These are phyloP conservation scores for Oryza meridionalis DNA, from an alignment of 176 grass and related monocot species.

Conservation along the genomic window DNA sequence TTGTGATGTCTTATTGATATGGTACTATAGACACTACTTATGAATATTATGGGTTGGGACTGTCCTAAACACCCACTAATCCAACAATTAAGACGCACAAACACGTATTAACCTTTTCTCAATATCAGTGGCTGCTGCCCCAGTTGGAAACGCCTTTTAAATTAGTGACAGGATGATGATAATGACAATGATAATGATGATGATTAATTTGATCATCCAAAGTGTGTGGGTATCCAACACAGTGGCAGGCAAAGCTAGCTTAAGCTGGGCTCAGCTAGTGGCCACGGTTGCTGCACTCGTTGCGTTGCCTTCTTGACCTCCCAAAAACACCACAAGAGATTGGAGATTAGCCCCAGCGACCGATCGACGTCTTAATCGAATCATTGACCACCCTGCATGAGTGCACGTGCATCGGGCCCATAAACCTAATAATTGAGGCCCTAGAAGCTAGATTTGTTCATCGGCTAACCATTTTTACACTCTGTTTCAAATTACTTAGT, in stretches of 20 bases:
- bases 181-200: neutral
- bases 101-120: constrained; percentile 23
- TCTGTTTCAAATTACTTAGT: too few relatives aligned
- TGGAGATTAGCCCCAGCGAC: neutral
- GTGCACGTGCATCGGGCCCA: neutral
- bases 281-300: constrained; percentile 27
- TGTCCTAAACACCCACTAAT: neutral
- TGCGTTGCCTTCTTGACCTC: neutral
- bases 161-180: neutral
- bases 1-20: too few relatives aligned
- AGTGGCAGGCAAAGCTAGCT: neutral
- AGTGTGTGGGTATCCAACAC: neutral
- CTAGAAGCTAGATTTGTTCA: neutral
- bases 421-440: neutral
- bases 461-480: neutral
- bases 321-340: neutral
- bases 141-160: neutral
- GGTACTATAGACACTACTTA: too few relatives aligned
- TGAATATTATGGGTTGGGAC: too few relatives aligned
- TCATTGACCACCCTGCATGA: constrained; percentile 15
- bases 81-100: neutral
- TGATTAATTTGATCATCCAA: neutral
- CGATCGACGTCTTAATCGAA: constrained; percentile 26
- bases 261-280: constrained; percentile 5
- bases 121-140: constrained; percentile 37